Percentiles rank a stretch among this genome's conserved stretches.
phyloP scores from a whole-genome alignment of 352 stramenopile genomes.

The Globisporangium nunn region DNA sequence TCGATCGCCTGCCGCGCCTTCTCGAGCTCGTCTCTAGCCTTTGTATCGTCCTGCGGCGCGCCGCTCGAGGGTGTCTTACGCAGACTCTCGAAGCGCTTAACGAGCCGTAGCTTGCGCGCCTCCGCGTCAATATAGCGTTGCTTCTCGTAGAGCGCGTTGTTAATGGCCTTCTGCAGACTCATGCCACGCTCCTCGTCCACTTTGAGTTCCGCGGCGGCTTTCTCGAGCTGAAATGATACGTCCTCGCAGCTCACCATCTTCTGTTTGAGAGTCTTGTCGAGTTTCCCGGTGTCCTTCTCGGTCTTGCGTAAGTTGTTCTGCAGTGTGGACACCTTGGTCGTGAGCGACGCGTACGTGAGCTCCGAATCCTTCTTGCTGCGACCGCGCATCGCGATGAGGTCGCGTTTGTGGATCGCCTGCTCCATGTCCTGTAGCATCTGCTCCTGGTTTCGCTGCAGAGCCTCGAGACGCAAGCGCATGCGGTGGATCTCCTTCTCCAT shows the following conservation, averaged over 20 bases:
- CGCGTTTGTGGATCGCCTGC: constrained; percentile 89
- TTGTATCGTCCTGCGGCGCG: constrained; percentile 33
- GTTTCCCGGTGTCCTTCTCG: constrained; percentile 44
- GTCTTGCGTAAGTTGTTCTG: constrained; percentile 67
- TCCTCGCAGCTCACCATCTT: constrained; percentile 58
- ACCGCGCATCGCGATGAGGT: constrained; percentile 88
- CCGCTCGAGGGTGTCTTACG: constrained; percentile 26
- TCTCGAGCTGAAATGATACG: constrained; percentile 70
- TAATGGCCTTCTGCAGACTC: constrained; percentile 75
- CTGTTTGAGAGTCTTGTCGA: constrained; percentile 65
- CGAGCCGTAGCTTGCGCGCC: constrained; percentile 58
- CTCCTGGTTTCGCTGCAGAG: constrained; percentile 88
- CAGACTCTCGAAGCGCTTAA: constrained; percentile 59
- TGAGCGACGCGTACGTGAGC: constrained; percentile 78
- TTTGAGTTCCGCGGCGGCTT: constrained; percentile 71
- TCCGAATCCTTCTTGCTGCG: constrained; percentile 76
- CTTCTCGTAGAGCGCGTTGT: constrained; percentile 88
- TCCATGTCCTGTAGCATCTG: constrained; percentile 94
- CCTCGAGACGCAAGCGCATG: constrained; percentile 91
- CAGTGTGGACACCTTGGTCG: constrained; percentile 77
- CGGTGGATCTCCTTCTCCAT: constrained; percentile 96
- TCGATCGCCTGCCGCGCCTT: constrained; percentile 38
- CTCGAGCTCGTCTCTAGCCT: constrained; percentile 41
- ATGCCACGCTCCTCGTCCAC: constrained; percentile 59
- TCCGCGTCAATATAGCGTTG: constrained; percentile 81